Base-by-base conservation (phyloP, 306 rosid genomes). In the Amphicarpaea edgeworthii region DNA sequence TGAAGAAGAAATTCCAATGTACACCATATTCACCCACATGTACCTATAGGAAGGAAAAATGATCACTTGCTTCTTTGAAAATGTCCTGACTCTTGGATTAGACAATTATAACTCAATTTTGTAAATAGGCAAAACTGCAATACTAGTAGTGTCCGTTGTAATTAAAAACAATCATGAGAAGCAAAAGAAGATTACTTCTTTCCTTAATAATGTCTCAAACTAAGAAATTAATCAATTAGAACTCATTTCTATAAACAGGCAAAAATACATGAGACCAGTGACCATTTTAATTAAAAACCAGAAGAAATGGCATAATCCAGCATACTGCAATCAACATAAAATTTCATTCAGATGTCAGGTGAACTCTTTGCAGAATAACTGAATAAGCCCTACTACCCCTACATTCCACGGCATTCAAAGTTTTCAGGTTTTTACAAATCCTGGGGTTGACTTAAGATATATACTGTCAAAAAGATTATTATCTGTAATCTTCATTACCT, bases 1-100 rank as follows among this genome's bases (percentile, higher is more conserved):
- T 95, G 83, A 95, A 95, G 84, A 95, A 95, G 86, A 92, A 92
- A 83, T 92, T 95, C 99, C 99, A 92, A 87, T 92, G 97, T 32
- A 90, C 93, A 40, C 99, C 99, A 83, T 95, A 95, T 85, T 95
- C 99, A 47, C 91, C 90, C 47, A 85, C 90, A 71, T 95, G 99
- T 73, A 87, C 90, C 97, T 95, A 83, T 3, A 74, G 47, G 77
- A 73, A 73, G 54, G 16, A 66, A 70, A 61, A 63, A 70, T 11
- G 6, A 62, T 49, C 47, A 69, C 11, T n/a, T 14, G 50, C 62
- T 79, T 60, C 65, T 51, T 49, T 71, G 70, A 55, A 76, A 76
- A 60, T 12, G 53, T 75, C 30, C 17, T 60, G 47, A 9, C 6
- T 61, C 41, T 45, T 17, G 32, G 77, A 67, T 20, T 54, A 76